Evolutionary conservation across 139 green algal species (phyloP).

Genomic region (Tetratostichococcus sp.): DNA sequence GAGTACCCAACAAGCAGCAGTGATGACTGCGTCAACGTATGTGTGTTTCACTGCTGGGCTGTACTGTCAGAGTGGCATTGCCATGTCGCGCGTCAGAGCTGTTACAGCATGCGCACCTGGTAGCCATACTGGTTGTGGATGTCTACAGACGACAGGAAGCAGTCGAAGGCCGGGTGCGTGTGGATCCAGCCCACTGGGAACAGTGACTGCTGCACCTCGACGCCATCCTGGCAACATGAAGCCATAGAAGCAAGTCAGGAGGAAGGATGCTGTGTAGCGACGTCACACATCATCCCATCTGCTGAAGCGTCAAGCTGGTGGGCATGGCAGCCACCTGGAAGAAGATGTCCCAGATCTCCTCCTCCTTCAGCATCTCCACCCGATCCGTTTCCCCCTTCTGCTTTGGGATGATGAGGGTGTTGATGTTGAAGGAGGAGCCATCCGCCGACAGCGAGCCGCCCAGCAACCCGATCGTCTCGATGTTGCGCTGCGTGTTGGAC

Average conservation of each 20-base stretch:
- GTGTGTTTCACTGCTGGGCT: too few relatives aligned
- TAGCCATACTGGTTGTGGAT: constrained; percentile 91
- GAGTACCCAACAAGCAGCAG: too few relatives aligned
- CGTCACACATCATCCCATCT: too few relatives aligned
- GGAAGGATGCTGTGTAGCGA: too few relatives aligned
- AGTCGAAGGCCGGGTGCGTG: constrained; percentile 93
- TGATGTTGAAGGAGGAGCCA: constrained; percentile 76
- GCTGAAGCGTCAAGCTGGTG: too few relatives aligned
- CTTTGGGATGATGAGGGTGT: constrained; percentile 89
- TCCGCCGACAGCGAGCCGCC: constrained; percentile 62
- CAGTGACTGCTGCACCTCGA: constrained; percentile 49
- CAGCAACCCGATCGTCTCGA: constrained; percentile 89
- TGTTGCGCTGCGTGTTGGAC: constrained; percentile 59
- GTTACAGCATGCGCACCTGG: constrained; percentile 24
- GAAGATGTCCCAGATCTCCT: constrained; percentile 81
- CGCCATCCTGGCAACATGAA: not conserved
- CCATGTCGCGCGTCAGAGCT: not conserved
- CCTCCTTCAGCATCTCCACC: constrained; percentile 77
- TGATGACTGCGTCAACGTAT: too few relatives aligned
- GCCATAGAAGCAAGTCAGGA: too few relatives aligned
- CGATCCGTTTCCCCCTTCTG: constrained; percentile 82
- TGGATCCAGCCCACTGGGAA: constrained; percentile 96
- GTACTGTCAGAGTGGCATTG: too few relatives aligned
- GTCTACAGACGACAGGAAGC: constrained; percentile 94
- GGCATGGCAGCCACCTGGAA: not conserved